Conservation (phyloP, 2,329 filamentous ascomycete genomes). For the Aspergillus sp. region DNA sequence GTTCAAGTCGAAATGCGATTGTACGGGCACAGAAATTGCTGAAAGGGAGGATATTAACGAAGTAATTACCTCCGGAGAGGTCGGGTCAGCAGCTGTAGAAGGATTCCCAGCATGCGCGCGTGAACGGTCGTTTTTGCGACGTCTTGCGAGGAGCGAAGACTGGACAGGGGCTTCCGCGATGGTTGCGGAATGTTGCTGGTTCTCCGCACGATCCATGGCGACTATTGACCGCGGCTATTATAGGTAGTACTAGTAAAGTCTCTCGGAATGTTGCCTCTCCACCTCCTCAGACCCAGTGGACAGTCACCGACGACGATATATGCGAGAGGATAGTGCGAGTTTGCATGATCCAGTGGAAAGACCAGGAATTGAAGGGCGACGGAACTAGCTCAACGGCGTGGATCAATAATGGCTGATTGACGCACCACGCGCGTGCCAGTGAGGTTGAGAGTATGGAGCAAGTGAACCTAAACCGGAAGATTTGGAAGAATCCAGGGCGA, state of each 20-base stretch:
- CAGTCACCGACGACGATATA: constrained; percentile 22
- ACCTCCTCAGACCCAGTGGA: constrained; percentile 10
- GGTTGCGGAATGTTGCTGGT: constrained; percentile 19
- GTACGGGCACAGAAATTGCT: constrained; percentile 62
- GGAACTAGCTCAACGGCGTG: constrained; percentile 17
- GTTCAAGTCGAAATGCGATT: constrained; percentile 65
- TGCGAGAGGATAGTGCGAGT: constrained; percentile 23
- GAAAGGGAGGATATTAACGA: constrained; percentile 63
- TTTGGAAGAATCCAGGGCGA: constrained; percentile 14
- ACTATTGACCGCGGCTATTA: constrained; percentile 24
- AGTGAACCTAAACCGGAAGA: not conserved
- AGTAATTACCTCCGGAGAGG: constrained; percentile 54
- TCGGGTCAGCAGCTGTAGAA: constrained; percentile 37
- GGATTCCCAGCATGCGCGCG: constrained; percentile 31
- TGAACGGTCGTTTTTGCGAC: constrained; percentile 46
- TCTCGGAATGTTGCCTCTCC: constrained; percentile 12
- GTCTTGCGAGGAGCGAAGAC: constrained; percentile 36
- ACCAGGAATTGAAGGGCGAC: constrained; percentile 14
- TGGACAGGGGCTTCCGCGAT: constrained; percentile 28
- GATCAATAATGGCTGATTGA: constrained; percentile 21
- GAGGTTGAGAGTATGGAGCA: not conserved
- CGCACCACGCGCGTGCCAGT: constrained; percentile 19
- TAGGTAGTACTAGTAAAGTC: not conserved
- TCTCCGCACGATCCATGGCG: constrained; percentile 32
- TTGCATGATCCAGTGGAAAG: constrained; percentile 31